These are phyloP conservation scores for Grammothele lineata DNA, from an alignment of 768 basidiomycete species.

Conservation along the genomic window DNA sequence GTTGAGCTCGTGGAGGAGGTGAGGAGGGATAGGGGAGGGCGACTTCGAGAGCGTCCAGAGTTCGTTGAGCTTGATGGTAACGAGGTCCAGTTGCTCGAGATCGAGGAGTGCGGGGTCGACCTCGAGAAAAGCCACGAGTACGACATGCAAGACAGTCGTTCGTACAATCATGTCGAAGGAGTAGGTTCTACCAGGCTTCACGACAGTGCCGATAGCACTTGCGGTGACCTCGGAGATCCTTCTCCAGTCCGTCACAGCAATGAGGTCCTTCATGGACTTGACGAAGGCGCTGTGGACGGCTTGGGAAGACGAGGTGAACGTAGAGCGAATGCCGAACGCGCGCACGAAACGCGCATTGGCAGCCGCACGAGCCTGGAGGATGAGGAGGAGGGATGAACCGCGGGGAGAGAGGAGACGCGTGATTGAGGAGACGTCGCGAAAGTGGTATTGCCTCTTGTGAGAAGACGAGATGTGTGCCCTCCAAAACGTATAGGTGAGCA, in stretches of 20 bases:
- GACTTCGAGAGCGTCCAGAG: constrained; percentile 46
- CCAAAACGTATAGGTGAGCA: too few relatives aligned
- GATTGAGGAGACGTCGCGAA: too few relatives aligned
- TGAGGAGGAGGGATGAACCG: too few relatives aligned
- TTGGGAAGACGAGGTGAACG: constrained; percentile 43
- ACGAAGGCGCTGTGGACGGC: constrained; percentile 35
- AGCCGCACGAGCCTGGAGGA: constrained; percentile 9
- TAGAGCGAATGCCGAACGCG: constrained; percentile 35
- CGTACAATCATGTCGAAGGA: constrained; percentile 41
- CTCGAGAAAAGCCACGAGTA: constrained; percentile 39
- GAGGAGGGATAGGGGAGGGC: constrained; percentile 23
- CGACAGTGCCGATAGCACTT: too few relatives aligned
- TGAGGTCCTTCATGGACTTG: constrained; percentile 18
- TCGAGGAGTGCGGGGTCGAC: constrained; percentile 24
- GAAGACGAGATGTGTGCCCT: too few relatives aligned
- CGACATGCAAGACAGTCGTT: constrained; percentile 37
- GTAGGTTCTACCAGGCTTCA: too few relatives aligned
- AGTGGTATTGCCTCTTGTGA: too few relatives aligned
- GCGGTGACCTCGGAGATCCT: constrained; percentile 26
- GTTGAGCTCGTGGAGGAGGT: constrained; percentile 33
- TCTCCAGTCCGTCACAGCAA: constrained; percentile 23
- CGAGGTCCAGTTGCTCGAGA: constrained; percentile 29
- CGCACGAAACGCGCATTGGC: constrained; percentile 20
- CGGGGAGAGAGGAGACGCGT: too few relatives aligned
- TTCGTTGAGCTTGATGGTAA: constrained; percentile 39